Conservation (phyloP, 2,329 filamentous ascomycete species). For the Aureobasidium sp. region DNA sequence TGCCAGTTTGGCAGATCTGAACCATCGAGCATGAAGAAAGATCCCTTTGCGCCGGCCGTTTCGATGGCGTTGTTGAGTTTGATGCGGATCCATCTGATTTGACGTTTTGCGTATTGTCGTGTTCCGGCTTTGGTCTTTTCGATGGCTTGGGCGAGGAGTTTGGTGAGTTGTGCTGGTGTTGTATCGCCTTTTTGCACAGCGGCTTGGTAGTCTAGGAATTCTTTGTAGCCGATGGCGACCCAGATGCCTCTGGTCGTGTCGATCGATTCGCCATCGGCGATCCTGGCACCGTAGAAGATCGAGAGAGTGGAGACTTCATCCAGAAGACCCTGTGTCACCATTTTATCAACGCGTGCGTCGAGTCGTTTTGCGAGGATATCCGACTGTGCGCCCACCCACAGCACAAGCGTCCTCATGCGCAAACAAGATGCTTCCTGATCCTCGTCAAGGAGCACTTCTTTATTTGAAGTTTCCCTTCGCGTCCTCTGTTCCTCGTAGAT, state of each 20-base stretch:
- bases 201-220: slow-evolving; percentile 66
- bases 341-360: slow-evolving; percentile 71
- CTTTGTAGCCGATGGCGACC: slow-evolving; percentile 94
- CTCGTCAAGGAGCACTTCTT: neutral
- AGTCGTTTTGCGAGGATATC: slow-evolving; percentile 63
- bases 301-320: slow-evolving; percentile 53
- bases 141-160: slow-evolving; percentile 53
- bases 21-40: slow-evolving; percentile 74
- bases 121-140: slow-evolving; percentile 77
- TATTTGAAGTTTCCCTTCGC: neutral
- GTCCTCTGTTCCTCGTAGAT: slow-evolving; percentile 70
- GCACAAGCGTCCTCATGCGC: slow-evolving; percentile 56
- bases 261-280: slow-evolving; percentile 42
- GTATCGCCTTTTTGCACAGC: slow-evolving; percentile 27
- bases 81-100: slow-evolving; percentile 78
- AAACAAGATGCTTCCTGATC: slow-evolving; percentile 15
- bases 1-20: slow-evolving; percentile 60
- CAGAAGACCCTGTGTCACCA: slow-evolving; percentile 64
- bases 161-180: slow-evolving; percentile 40
- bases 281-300: slow-evolving; percentile 28
- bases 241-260: slow-evolving; percentile 82
- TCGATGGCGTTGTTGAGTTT: slow-evolving; percentile 68
- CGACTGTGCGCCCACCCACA: slow-evolving; percentile 79
- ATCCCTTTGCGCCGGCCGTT: slow-evolving; percentile 46
- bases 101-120: slow-evolving; percentile 77